A percentile compares a stretch with the other conserved stretches of the same genome.
phyloP scores from a whole-genome alignment of 73 alveolate genomes.

The Paraurostyla sp. region DNA sequence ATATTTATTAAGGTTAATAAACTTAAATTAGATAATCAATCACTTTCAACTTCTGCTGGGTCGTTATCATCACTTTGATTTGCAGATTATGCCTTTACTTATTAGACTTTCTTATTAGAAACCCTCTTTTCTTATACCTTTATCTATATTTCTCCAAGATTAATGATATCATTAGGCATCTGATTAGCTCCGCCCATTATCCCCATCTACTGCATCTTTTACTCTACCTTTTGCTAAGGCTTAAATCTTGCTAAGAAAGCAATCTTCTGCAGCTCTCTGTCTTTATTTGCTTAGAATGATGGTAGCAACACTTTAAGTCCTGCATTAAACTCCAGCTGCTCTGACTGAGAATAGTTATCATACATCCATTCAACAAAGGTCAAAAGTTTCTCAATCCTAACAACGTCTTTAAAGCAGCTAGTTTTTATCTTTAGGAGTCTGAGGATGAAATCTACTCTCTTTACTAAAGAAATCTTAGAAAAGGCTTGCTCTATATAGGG shows the following conservation, averaged over 20 bases:
- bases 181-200: too few relatives aligned
- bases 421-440: not conserved
- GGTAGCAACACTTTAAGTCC: not conserved
- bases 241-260: slow-evolving; percentile 11
- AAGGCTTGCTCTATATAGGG: slow-evolving; percentile 17
- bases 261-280: not conserved
- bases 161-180: not conserved
- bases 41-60: slow-evolving; percentile 47
- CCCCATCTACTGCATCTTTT: too few relatives aligned
- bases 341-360: not conserved
- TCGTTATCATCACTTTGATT: not conserved
- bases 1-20: not conserved
- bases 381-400: not conserved
- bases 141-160: not conserved
- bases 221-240: not conserved
- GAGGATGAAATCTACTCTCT: slow-evolving; percentile 18
- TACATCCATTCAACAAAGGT: slow-evolving; percentile 50
- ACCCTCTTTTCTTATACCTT: not conserved
- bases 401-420: not conserved
- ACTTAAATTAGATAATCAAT: not conserved
- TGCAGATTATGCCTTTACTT: not conserved
- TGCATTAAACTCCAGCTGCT: not conserved
- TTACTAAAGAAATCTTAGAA: not conserved
- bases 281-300: slow-evolving; percentile 13
- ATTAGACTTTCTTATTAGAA: not conserved